Evolutionary conservation across 2,329 filamentous ascomycete species (phyloP).

Genomic region (Sphaerulina vaccinii): DNA sequence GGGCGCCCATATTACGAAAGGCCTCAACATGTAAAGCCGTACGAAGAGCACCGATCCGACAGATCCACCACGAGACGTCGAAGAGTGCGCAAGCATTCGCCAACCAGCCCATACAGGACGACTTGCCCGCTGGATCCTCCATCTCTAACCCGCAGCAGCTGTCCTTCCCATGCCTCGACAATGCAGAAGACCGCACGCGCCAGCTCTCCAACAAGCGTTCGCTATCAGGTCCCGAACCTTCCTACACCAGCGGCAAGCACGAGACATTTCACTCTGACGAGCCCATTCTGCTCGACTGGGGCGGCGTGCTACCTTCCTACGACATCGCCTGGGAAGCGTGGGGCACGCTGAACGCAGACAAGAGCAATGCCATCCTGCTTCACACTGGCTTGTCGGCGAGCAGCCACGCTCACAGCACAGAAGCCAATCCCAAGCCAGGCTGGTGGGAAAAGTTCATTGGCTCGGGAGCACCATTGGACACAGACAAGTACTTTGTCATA

Average conservation of each 20-base stretch:
- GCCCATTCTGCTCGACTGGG: slow-evolving; percentile 87
- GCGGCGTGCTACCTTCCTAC: slow-evolving; percentile 84
- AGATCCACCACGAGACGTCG: slow-evolving; percentile 17
- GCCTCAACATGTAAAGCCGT: background rate
- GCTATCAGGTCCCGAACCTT: slow-evolving; percentile 78
- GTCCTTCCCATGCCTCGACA: slow-evolving; percentile 87
- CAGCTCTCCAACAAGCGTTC: slow-evolving; percentile 64
- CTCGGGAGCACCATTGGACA: slow-evolving; percentile 79
- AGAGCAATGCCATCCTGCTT: slow-evolving; percentile 83
- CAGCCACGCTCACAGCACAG: slow-evolving; percentile 93
- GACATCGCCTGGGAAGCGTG: slow-evolving; percentile 91
- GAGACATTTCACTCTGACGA: slow-evolving; percentile 70
- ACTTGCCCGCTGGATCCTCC: slow-evolving; percentile 30
- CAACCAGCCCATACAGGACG: slow-evolving; percentile 27
- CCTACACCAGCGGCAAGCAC: slow-evolving; percentile 88
- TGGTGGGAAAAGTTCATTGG: slow-evolving; percentile 99
- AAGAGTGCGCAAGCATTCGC: slow-evolving; percentile 25
- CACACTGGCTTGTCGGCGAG: slow-evolving; percentile 96
- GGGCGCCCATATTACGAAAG: slow-evolving; percentile 1
- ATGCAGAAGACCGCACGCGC: slow-evolving; percentile 70
- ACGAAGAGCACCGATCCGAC: slow-evolving; percentile 8
- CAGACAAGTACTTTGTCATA: slow-evolving; percentile 85
- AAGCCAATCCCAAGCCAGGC: slow-evolving; percentile 77
- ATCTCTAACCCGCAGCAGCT: slow-evolving; percentile 79
- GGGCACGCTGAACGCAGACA: slow-evolving; percentile 76